Evolutionary conservation across 192 early-diverging fungal genomes (phyloP).

Genomic region (Phycomyces blakesleeanus): DNA sequence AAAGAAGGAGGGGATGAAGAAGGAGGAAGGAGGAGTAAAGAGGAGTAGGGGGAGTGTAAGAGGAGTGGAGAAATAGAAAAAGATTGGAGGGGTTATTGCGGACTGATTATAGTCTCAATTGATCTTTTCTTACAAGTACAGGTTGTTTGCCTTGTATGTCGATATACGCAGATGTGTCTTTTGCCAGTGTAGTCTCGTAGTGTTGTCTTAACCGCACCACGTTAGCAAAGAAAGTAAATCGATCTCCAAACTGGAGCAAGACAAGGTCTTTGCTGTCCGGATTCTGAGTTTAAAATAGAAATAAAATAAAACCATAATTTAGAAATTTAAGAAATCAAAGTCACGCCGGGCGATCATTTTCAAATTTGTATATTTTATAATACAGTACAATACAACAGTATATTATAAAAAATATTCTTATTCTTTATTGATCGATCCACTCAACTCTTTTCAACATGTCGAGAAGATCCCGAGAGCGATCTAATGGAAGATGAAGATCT

Average conservation of each 20-base stretch:
- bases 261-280: conserved; percentile 4
- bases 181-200: conserved; percentile 6
- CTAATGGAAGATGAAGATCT: not conserved
- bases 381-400: no score
- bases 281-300: conserved; percentile 2
- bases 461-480: not conserved
- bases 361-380: not conserved
- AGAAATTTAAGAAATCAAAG: not conserved
- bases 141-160: conserved; percentile 20
- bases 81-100: not conserved
- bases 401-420: no score
- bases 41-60: no score
- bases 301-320: no score
- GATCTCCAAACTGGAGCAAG: conserved; percentile 23
- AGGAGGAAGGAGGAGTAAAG: no score
- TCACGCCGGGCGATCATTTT: not conserved
- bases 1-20: not conserved
- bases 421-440: not conserved
- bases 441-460: conserved; percentile 2
- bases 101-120: not conserved
- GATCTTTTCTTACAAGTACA: conserved; percentile 8
- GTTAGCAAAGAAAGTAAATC: conserved; percentile 27
- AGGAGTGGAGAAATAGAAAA: no score
- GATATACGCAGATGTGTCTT: conserved; percentile 6
- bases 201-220: conserved; percentile 13